Percentiles rank a stretch among this genome's conserved stretches.
These are phyloP conservation scores for Trichoderma citrinoviride DNA, from an alignment of 2,329 filamentous ascomycete species.

Conservation along the genomic window DNA sequence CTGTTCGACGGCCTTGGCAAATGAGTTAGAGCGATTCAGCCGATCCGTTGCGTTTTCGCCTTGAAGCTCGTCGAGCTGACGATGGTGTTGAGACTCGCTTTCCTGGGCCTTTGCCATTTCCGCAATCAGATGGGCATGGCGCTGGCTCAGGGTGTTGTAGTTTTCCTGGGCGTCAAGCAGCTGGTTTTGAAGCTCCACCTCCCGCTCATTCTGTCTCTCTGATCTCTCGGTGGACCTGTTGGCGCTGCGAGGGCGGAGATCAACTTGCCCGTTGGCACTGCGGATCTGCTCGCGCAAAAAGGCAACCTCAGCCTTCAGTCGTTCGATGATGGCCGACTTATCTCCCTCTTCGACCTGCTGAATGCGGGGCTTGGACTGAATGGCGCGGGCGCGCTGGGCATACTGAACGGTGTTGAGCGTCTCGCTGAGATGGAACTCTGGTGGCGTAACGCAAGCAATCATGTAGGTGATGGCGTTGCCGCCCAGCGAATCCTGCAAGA, in stretches of 20 bases:
- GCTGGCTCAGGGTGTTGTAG: conserved; percentile 84
- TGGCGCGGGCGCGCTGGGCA: conserved; percentile 89
- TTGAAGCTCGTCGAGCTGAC: conserved; percentile 54
- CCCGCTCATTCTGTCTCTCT: conserved; percentile 78
- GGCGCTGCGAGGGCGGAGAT: conserved; percentile 49
- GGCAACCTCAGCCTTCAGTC: conserved; percentile 87
- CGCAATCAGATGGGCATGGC: conserved; percentile 92
- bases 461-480: conserved; percentile 99
- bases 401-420: conserved; percentile 98
- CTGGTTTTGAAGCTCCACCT: conserved; percentile 89
- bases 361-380: conserved; percentile 95
- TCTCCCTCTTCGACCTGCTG: conserved; percentile 92
- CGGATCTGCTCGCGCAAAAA: conserved; percentile 93
- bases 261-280: conserved; percentile 65
- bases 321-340: conserved; percentile 89
- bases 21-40: conserved; percentile 90
- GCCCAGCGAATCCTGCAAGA: conserved; percentile 93
- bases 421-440: conserved; percentile 95
- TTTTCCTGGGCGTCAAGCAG: conserved; percentile 91
- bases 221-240: conserved; percentile 63
- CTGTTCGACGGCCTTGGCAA: conserved; percentile 92
- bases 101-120: conserved; percentile 87
- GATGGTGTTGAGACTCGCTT: conserved; percentile 59
- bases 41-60: conserved; percentile 82
- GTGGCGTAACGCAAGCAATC: conserved; percentile 96